Evolutionary conservation across 345 rosid genomes (phyloP).

Genomic region (Brassica rapa): DNA sequence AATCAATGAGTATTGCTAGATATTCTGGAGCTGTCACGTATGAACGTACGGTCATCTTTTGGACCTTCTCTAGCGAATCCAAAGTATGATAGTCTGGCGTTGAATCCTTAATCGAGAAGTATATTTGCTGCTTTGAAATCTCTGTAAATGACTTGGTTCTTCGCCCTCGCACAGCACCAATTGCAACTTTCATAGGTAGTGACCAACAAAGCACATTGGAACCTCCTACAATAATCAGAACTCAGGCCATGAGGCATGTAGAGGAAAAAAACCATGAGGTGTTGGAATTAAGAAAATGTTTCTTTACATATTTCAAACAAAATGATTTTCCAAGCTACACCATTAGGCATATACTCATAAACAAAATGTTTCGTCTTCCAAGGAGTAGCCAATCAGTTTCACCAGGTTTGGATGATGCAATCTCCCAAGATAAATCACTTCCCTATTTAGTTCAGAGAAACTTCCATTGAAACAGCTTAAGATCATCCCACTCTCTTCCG

Average conservation of each 20-base stretch:
- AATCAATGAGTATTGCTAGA: constrained; percentile 45
- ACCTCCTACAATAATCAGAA: constrained; percentile 10
- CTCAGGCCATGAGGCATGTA: background rate
- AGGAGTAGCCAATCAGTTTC: constrained; percentile 72
- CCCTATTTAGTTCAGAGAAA: constrained; percentile 49
- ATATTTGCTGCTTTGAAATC: constrained; percentile 85
- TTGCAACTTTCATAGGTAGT: constrained; percentile 62
- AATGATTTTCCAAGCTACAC: constrained; percentile 71
- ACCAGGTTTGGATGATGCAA: constrained; percentile 82
- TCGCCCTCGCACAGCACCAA: constrained; percentile 70
- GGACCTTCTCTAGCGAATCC: constrained; percentile 96
- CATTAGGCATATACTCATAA: constrained; percentile 77
- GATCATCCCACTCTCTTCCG: too few species aligned
- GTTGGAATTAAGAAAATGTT: background rate
- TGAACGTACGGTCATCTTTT: constrained; percentile 64
- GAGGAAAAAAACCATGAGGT: background rate
- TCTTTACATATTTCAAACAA: constrained; percentile 51
- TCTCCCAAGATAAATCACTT: constrained; percentile 69
- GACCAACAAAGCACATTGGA: constrained; percentile 60
- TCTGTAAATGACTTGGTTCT: constrained; percentile 69
- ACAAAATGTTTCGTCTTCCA: constrained; percentile 61
- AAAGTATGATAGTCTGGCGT: constrained; percentile 86
- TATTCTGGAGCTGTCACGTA: constrained; percentile 95
- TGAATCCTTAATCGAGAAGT: constrained; percentile 69
- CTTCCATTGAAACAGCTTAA: too few species aligned